These are phyloP conservation scores for Usnea hakonensis DNA, from an alignment of 495 filamentous ascomycete species.

Conservation along the genomic window DNA sequence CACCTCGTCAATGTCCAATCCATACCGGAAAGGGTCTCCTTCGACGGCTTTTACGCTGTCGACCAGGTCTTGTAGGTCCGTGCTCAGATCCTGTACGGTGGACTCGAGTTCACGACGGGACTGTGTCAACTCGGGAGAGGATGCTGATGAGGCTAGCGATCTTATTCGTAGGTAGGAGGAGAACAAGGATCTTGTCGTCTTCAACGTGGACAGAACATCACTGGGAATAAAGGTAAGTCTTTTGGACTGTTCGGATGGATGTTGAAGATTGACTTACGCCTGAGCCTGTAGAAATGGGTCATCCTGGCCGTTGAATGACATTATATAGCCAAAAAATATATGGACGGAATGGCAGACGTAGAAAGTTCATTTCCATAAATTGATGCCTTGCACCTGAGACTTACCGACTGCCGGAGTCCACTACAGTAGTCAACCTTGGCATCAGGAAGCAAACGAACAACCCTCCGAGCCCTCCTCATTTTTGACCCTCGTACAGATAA, in stretches of 20 bases:
- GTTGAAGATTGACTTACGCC: conserved; percentile 46
- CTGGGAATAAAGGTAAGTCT: conserved; percentile 36
- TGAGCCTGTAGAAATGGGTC: conserved; percentile 95
- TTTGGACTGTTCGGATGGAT: conserved; percentile 11
- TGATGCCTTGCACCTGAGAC: background rate
- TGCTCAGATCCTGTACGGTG: conserved; percentile 65
- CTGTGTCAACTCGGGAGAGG: conserved; percentile 78
- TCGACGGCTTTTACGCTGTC: conserved; percentile 85
- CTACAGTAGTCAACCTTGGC: background rate
- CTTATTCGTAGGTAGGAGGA: conserved; percentile 94
- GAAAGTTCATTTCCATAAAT: background rate
- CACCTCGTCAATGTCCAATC: conserved; percentile 77
- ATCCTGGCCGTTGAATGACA: conserved; percentile 63
- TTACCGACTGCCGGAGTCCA: background rate
- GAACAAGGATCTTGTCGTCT: conserved; percentile 74
- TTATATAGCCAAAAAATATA: conserved; percentile 26
- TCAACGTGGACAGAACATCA: conserved; percentile 77
- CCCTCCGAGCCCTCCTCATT: no score
- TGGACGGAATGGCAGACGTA: background rate
- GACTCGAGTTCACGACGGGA: conserved; percentile 74
- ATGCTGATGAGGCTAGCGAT: conserved; percentile 60
- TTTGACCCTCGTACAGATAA: no score
- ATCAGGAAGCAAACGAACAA: no score
- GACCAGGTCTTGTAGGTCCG: conserved; percentile 83
- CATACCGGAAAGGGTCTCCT: conserved; percentile 80